phyloP scores from a whole-genome alignment of 2,329 filamentous ascomycete genomes.

The Cercospora zeina region DNA sequence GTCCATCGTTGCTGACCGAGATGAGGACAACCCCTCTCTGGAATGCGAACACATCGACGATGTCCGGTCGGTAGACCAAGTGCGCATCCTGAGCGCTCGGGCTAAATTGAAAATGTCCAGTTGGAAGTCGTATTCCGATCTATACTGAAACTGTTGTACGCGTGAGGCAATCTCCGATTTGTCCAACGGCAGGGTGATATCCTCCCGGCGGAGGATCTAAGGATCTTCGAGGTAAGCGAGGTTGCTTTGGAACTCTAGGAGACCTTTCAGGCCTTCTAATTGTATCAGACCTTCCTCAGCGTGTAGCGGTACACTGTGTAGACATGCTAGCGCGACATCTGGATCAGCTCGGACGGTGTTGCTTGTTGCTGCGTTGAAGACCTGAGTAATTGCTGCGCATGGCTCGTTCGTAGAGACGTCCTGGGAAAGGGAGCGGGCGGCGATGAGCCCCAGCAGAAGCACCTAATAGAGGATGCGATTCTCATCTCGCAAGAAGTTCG shows the following conservation, averaged over 20 bases:
- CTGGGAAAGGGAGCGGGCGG: not conserved
- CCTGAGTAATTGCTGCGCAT: not conserved
- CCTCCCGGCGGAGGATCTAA: conserved; percentile 37
- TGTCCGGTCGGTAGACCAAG: conserved; percentile 43
- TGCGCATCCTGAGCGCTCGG: conserved; percentile 45
- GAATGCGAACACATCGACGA: conserved; percentile 44
- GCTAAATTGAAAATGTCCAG: conserved; percentile 42
- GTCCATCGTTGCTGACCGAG: conserved; percentile 42
- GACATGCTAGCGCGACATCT: not conserved
- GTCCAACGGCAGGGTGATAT: conserved; percentile 41
- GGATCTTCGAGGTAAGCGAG: conserved; percentile 45
- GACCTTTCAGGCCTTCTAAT: conserved; percentile 13
- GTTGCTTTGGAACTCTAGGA: conserved; percentile 44
- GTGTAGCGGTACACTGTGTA: not conserved
- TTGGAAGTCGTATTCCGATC: conserved; percentile 47
- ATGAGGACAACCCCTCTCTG: conserved; percentile 21
- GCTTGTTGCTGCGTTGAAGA: not conserved
- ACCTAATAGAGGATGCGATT: not conserved
- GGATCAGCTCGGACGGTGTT: not conserved
- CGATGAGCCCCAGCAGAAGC: not conserved
- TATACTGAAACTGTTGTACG: conserved; percentile 37
- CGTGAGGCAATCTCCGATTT: conserved; percentile 17
- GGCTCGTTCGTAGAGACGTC: not conserved
- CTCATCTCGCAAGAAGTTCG: not conserved
- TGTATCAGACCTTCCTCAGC: not conserved